These are phyloP conservation scores for Phyllostachys edulis DNA, from an alignment of 176 grass and related monocot genomes.

Conservation along the genomic window DNA sequence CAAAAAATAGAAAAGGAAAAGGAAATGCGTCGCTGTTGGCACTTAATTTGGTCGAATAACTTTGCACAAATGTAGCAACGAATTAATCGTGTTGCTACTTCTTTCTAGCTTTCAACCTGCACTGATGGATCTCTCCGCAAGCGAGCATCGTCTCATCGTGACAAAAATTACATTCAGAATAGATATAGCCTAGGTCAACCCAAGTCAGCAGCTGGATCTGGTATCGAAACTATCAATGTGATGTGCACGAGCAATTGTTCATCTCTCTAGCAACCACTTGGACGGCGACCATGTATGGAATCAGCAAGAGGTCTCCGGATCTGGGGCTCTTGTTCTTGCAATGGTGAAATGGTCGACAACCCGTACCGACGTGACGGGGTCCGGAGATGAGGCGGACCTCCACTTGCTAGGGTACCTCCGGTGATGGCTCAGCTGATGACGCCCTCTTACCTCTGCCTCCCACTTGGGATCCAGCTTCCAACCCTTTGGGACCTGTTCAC, in stretches of 20 bases:
- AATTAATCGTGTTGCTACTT: neutral
- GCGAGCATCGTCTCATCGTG: neutral
- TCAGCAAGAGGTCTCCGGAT: constrained; percentile 13
- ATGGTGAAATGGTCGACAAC: constrained; percentile 87
- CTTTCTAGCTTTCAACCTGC: neutral
- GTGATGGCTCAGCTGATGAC: constrained; percentile 60
- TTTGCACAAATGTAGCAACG: neutral
- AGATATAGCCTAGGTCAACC: neutral
- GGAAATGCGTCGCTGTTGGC: neutral
- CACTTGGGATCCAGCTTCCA: constrained; percentile 93
- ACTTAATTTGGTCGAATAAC: neutral
- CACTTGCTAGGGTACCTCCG: constrained; percentile 84
- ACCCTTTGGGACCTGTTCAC: constrained; percentile 77
- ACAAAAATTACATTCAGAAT: neutral
- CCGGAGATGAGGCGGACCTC: constrained; percentile 71
- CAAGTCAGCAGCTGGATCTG: constrained; percentile 19
- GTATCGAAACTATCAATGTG: neutral
- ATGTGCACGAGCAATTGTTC: neutral
- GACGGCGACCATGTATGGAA: neutral
- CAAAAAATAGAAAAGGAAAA: too few species aligned
- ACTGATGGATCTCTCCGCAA: neutral
- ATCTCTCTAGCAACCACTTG: neutral
- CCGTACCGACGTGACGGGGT: constrained; percentile 64
- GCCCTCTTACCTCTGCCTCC: constrained; percentile 62
- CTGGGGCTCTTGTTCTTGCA: constrained; percentile 40